Percentiles rank a stretch among this genome's conserved stretches.
Evolutionary conservation across 1,139 yeast genomes (phyloP).

Genomic region (Blastobotrys petasosporus): DNA sequence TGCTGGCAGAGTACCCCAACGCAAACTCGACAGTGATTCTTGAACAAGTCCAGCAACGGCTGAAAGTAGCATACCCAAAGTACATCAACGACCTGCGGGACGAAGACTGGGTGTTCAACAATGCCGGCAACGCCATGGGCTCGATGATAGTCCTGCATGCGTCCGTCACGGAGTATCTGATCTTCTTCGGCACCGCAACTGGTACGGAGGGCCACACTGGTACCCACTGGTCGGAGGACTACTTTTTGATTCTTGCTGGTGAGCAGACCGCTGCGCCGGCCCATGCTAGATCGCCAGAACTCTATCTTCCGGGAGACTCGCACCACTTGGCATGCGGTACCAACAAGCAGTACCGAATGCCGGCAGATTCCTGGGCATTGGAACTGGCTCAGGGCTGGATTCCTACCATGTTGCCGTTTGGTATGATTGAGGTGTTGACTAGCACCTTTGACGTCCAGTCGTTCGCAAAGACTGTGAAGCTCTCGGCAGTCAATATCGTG

Average conservation of each 20-base stretch:
- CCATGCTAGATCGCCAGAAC: constrained; percentile 53
- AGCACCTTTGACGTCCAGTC: constrained; percentile 77
- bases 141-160: constrained; percentile 94
- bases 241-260: constrained; percentile 83
- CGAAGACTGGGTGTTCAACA: constrained; percentile 92
- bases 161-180: constrained; percentile 87
- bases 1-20: constrained; percentile 47
- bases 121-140: constrained; percentile 99
- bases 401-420: constrained; percentile 96
- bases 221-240: constrained; percentile 92
- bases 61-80: constrained; percentile 62
- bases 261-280: constrained; percentile 68
- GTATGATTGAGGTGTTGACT: constrained; percentile 70
- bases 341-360: constrained; percentile 82
- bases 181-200: constrained; percentile 78
- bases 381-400: constrained; percentile 99
- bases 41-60: constrained; percentile 51
- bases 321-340: constrained; percentile 72
- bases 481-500: constrained; percentile 75
- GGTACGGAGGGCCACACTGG: constrained; percentile 98
- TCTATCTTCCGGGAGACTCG: constrained; percentile 64
- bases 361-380: constrained; percentile 64
- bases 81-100: constrained; percentile 61
- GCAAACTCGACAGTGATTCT: constrained; percentile 59
- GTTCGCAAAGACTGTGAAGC: constrained; percentile 57